Evolutionary conservation across 805 yeast genomes (phyloP).

Genomic region (Dipodascus geniculatus): DNA sequence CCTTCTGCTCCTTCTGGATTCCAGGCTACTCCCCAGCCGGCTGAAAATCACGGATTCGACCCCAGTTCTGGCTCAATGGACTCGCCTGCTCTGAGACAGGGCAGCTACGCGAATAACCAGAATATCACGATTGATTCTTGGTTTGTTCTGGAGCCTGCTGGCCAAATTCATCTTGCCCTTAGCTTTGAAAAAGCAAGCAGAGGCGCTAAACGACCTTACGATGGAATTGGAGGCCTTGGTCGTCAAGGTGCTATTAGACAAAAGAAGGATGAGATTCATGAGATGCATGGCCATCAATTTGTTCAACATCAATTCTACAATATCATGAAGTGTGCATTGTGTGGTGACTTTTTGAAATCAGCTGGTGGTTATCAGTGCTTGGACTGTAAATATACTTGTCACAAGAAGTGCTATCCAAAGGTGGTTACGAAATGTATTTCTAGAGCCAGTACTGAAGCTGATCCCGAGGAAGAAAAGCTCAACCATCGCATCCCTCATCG

Average conservation of each 20-base stretch:
- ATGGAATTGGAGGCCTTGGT: slow-evolving; percentile 53
- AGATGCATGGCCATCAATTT: slow-evolving; percentile 95
- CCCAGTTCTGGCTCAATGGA: neutral
- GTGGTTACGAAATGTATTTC: slow-evolving; percentile 74
- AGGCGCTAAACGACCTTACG: slow-evolving; percentile 33
- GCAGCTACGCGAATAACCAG: neutral
- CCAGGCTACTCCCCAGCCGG: neutral
- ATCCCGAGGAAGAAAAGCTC: slow-evolving; percentile 65
- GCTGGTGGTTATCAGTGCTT: slow-evolving; percentile 72
- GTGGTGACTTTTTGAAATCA: slow-evolving; percentile 85
- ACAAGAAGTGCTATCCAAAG: slow-evolving; percentile 64
- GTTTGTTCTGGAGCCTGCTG: slow-evolving; percentile 90
- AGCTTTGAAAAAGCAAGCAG: slow-evolving; percentile 63
- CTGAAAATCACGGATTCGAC: neutral
- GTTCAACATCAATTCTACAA: slow-evolving; percentile 91
- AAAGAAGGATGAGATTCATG: slow-evolving; percentile 72
- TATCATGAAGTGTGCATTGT: slow-evolving; percentile 93
- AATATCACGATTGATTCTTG: slow-evolving; percentile 48
- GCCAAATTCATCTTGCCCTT: slow-evolving; percentile 68
- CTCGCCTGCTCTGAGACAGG: neutral
- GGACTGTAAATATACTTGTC: slow-evolving; percentile 68
- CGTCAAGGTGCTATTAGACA: slow-evolving; percentile 98
- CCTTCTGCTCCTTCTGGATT: neutral
- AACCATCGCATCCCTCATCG: slow-evolving; percentile 97
- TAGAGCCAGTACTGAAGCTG: slow-evolving; percentile 52